These are phyloP conservation scores for Talinum fruticosum DNA, from an alignment of 148 eudicot genomes.

Conservation along the genomic window DNA sequence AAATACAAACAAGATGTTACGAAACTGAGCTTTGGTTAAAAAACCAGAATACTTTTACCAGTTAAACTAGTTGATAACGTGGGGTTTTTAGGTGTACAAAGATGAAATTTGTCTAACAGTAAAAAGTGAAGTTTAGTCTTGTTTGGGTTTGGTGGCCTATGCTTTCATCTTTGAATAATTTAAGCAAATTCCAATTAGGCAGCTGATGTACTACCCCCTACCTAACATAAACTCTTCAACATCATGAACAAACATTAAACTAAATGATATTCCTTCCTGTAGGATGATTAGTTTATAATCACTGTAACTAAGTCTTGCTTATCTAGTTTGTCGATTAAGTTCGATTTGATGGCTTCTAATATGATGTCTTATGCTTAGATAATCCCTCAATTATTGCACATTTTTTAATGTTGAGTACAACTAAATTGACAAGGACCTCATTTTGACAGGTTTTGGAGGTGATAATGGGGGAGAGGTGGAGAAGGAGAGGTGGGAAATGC, in stretches of 20 bases:
- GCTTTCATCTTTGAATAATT: background rate
- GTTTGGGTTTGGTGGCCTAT: conserved; percentile 25
- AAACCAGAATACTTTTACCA: too few species aligned
- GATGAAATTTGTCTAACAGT: too few species aligned
- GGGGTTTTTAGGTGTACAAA: too few species aligned
- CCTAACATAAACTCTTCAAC: conserved; percentile 18
- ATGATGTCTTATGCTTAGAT: background rate
- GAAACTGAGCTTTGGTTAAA: too few species aligned
- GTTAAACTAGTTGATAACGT: background rate
- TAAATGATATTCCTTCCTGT: background rate
- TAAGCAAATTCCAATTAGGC: conserved; percentile 15
- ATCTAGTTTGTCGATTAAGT: conserved; percentile 11
- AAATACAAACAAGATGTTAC: too few species aligned
- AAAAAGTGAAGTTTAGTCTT: background rate
- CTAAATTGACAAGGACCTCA: background rate
- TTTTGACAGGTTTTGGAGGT: conserved; percentile 60
- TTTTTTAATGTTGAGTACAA: background rate
- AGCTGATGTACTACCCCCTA: conserved; percentile 14
- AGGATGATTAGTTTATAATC: conserved; percentile 14
- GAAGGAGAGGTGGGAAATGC: conserved; percentile 73
- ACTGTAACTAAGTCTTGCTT: background rate
- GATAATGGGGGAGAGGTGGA: conserved; percentile 49
- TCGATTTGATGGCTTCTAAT: conserved; percentile 1
- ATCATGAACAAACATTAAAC: conserved; percentile 5
- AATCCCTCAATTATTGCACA: conserved; percentile 19